Evolutionary conservation across 1,284 basidiomycete species (phyloP), one percentile per base, ranked within the genome.

Genomic region (Austroboletus rostrupii): DNA sequence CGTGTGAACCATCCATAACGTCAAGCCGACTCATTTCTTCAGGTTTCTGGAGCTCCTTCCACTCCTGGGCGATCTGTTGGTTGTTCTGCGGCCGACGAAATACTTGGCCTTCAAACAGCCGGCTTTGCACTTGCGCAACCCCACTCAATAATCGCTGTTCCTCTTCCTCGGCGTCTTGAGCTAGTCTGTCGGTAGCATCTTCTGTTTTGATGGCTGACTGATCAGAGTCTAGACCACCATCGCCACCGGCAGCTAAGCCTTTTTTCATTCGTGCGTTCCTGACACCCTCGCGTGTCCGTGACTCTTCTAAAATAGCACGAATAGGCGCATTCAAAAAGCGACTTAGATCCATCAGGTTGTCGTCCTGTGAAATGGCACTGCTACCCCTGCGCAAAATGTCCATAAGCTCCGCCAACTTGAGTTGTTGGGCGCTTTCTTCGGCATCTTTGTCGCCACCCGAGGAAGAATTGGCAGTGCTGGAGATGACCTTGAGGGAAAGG

Each of bases 401-500:
- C 65, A 81, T 64, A 7, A 83, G 68, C 53, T 82, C 81, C n/a
- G 58, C 65, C 3, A 62, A 71, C 42, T 69, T 70, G 20, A 78
- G 56, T 16, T 55, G 52, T 21, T 61, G 65, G 1, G 61, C 49
- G 8, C 61, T 57, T 35, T 60, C 56, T 11, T 70, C 58, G 5
- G 52, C 29, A 12, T 58, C 51, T 16, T 56, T 53, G 54, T 38
- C 61, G 19, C 49, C 47, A 6, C 53, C 36, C 1, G 58, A 60
- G 8, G 61, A 43, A 2, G 59, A 37, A 33, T 61, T 61, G 42
- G 31, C 21, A 14, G 67, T 69, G 1, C 70, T 66, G 29, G 72
- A 70, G 75, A 82, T 79, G 49, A 82, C 73, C 61, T 82, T 83
- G 38, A 78, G 55, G 1, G 81, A 81, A 5, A 84, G 70, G 64